phyloP scores from a whole-genome alignment of 164 flowering plant species.

The Tinospora cordifolia region DNA sequence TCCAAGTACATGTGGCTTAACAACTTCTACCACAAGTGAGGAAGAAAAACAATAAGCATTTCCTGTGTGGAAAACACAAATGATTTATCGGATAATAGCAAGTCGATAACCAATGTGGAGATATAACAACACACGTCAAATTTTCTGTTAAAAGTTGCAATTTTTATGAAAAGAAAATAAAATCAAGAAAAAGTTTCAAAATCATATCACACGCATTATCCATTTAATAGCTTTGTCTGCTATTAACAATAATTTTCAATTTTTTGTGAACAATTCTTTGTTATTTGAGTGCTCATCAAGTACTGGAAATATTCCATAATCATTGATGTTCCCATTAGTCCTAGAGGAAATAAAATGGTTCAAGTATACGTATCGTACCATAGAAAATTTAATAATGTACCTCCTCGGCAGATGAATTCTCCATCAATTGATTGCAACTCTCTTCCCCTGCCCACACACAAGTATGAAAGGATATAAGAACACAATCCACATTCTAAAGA shows the following conservation, averaged over 20 bases:
- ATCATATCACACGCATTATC: neutral
- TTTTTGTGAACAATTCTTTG: neutral
- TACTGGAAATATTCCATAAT: neutral
- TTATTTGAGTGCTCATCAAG: neutral
- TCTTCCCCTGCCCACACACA: constrained; percentile 3
- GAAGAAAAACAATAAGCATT: too few relatives aligned
- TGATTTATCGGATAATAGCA: too few relatives aligned
- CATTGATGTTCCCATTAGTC: neutral
- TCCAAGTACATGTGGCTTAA: too few relatives aligned
- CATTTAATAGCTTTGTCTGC: neutral
- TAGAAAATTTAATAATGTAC: neutral
- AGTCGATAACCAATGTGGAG: neutral
- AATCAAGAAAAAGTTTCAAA: neutral
- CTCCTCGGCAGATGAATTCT: neutral
- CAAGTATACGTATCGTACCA: neutral
- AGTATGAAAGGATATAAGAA: neutral
- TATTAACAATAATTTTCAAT: neutral
- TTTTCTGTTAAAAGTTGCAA: neutral
- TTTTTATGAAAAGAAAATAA: neutral
- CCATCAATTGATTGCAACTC: neutral
- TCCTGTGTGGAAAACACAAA: too few relatives aligned
- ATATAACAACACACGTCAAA: neutral
- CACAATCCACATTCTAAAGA: neutral
- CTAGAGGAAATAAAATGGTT: neutral
- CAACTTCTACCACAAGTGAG: too few relatives aligned